Evolutionary conservation across 768 basidiomycete species (phyloP).

Genomic region (Pulveroboletus sp.): DNA sequence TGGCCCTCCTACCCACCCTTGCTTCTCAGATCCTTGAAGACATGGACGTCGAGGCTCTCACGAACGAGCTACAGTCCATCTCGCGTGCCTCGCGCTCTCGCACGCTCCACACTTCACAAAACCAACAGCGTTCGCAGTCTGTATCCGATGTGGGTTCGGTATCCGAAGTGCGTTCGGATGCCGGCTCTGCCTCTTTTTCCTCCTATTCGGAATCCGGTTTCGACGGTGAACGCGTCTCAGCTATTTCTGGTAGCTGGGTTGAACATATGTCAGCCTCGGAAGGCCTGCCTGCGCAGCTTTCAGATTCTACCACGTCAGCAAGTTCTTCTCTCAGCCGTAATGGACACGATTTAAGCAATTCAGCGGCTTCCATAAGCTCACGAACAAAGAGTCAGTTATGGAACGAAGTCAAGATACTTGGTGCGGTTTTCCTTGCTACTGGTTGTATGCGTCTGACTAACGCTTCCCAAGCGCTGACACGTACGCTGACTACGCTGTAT

Average conservation of each 20-base stretch:
- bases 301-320: conserved; percentile 38
- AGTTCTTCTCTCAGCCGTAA: conserved; percentile 32
- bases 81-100: conserved; percentile 33
- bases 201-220: conserved; percentile 34
- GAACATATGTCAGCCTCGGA: conserved; percentile 33
- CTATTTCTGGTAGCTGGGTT: conserved; percentile 42
- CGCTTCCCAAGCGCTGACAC: conserved; percentile 63
- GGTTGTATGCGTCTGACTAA: conserved; percentile 1
- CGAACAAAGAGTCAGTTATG: conserved; percentile 80
- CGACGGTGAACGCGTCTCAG: conserved; percentile 36
- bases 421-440: conserved; percentile 47
- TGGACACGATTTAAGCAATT: conserved; percentile 3
- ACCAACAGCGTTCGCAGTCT: conserved; percentile 27
- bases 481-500: conserved; percentile 83
- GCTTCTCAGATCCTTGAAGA: conserved; percentile 58
- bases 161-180: conserved; percentile 42
- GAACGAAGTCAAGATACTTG: conserved; percentile 79
- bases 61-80: conserved; percentile 46
- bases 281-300: conserved; percentile 22
- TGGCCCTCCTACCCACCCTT: conserved; percentile 65
- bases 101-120: conserved; percentile 8
- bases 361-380: conserved; percentile 18
- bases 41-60: conserved; percentile 75
- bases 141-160: conserved; percentile 34
- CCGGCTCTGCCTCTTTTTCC: conserved; percentile 38